These are phyloP conservation scores for Codiaeum variegatum DNA, from an alignment of 441 rosid genomes.

Conservation along the genomic window DNA sequence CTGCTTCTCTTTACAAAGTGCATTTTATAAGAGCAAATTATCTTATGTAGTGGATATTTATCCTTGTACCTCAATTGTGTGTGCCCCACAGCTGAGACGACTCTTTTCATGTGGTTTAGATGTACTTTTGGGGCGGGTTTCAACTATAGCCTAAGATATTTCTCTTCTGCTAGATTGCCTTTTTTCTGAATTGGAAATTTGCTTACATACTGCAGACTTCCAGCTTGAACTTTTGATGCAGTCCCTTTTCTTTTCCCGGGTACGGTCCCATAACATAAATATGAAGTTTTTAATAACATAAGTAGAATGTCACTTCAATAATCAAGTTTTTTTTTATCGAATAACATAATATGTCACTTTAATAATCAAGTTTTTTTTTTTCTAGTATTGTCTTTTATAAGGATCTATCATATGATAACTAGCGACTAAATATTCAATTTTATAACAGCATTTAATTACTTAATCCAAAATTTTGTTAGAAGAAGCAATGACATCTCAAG, in stretches of 20 bases:
- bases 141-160: background rate
- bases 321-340: conserved; percentile 17
- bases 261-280: conserved; percentile 31
- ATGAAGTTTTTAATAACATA: conserved; percentile 20
- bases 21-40: background rate
- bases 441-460: background rate
- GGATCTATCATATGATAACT: conserved; percentile 5
- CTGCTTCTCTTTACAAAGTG: conserved; percentile 6
- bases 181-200: conserved; percentile 3
- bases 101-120: background rate
- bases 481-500: background rate
- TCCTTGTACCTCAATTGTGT: background rate
- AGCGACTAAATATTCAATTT: background rate
- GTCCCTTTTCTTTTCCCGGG: conserved; percentile 91
- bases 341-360: conserved; percentile 19
- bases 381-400: background rate
- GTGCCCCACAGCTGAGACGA: background rate
- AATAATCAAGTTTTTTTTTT: conserved; percentile 15
- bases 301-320: conserved; percentile 17
- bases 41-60: background rate
- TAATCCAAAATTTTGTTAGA: conserved; percentile 1
- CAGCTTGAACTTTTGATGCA: conserved; percentile 95
- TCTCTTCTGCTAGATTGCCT: conserved; percentile 17
- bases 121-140: background rate
- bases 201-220: conserved; percentile 57